A percentile compares a stretch with the other conserved stretches of the same genome.
Conservation (phyloP, 495 filamentous ascomycete species). For the Xylaria flabelliformis region DNA sequence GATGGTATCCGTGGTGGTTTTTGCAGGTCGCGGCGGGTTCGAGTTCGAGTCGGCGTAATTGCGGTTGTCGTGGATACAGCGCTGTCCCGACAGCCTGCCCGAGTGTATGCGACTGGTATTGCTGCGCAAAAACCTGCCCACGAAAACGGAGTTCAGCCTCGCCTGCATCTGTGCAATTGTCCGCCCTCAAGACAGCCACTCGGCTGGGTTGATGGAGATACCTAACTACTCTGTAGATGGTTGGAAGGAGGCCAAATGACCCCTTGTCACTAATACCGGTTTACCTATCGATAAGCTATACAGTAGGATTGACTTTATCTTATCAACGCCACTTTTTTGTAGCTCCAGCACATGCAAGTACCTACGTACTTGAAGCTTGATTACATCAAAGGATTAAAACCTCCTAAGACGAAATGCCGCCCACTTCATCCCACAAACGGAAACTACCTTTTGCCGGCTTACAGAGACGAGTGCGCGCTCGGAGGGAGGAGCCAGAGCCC, state of each 20-base stretch:
- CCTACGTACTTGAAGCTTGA: neutral
- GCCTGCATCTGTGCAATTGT: slow-evolving; percentile 6
- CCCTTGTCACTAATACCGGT: neutral
- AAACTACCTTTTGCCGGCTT: slow-evolving; percentile 45
- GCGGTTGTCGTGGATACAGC: neutral
- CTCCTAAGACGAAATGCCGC: slow-evolving; percentile 27
- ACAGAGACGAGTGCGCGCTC: slow-evolving; percentile 65
- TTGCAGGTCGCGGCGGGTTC: neutral
- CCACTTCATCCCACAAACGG: slow-evolving; percentile 27
- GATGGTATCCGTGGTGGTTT: neutral
- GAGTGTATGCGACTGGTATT: neutral
- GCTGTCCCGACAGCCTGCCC: neutral
- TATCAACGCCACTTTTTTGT: slow-evolving; percentile 1
- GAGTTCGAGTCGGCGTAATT: neutral
- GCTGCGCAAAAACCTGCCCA: neutral
- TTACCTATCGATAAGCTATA: slow-evolving; percentile 9
- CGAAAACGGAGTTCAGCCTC: neutral
- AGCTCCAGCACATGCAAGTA: neutral
- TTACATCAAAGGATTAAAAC: neutral
- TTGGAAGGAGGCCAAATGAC: neutral
- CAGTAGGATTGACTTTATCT: neutral
- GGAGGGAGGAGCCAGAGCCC: slow-evolving; percentile 63
- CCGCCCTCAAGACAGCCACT: neutral
- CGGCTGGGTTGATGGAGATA: neutral
- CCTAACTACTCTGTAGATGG: too few species aligned